A percentile compares a stretch with the other conserved stretches of the same genome.
These are phyloP conservation scores for Blastocystis sp. DNA, from an alignment of 352 stramenopile genomes.

Conservation along the genomic window DNA sequence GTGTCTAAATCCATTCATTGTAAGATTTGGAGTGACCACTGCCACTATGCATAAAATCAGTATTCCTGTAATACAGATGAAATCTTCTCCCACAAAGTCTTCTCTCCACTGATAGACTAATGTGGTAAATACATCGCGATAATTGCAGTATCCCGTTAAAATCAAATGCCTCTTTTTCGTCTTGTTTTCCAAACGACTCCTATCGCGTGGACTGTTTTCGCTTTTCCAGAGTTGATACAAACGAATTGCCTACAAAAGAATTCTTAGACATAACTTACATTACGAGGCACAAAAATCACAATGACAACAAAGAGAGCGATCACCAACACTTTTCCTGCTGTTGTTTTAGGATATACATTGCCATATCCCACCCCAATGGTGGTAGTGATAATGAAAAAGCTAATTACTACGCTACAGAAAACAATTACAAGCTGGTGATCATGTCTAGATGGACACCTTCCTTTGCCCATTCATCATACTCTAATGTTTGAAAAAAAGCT, in stretches of 20 bases:
- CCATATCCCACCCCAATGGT: neutral
- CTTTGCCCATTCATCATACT: neutral
- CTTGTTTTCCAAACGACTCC: neutral
- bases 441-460: slow-evolving; percentile 20
- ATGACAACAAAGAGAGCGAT: slow-evolving; percentile 1
- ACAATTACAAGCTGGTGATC: neutral
- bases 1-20: slow-evolving; percentile 6
- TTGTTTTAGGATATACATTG: neutral
- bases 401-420: neutral
- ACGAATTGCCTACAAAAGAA: neutral
- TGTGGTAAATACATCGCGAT: neutral
- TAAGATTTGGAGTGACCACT: slow-evolving; percentile 3
- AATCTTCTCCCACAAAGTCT: slow-evolving; percentile 36
- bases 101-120: slow-evolving; percentile 43
- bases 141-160: slow-evolving; percentile 7
- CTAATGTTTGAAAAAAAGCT: slow-evolving; percentile 38
- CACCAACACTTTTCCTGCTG: neutral
- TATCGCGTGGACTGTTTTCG: neutral
- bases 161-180: slow-evolving; percentile 22
- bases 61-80: neutral
- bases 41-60: neutral
- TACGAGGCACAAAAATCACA: slow-evolving; percentile 8
- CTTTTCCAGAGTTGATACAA: neutral
- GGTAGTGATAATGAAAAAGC: slow-evolving; percentile 34
- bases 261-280: neutral